These are phyloP conservation scores for Dissophora globulifera DNA, from an alignment of 192 early-diverging fungal species.

Conservation along the genomic window DNA sequence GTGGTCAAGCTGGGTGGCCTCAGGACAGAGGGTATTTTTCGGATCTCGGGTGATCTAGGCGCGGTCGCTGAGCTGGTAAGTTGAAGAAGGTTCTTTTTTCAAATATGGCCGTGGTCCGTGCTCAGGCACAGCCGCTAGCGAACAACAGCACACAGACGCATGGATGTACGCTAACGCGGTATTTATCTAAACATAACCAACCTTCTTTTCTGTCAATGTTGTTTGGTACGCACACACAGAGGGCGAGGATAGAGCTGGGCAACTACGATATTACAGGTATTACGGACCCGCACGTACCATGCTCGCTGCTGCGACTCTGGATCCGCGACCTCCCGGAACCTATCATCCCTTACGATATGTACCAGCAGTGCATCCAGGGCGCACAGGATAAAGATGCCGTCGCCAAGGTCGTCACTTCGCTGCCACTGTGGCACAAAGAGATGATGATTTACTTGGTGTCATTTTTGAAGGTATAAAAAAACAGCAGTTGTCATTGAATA, in stretches of 20 bases:
- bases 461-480: conserved; percentile 86
- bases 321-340: conserved; percentile 93
- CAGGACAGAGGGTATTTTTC: conserved; percentile 92
- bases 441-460: conserved; percentile 83
- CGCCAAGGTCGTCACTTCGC: conserved; percentile 56
- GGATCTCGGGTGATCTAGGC: conserved; percentile 94
- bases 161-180: too few relatives aligned
- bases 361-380: conserved; percentile 80
- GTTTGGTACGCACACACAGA: conserved; percentile 45
- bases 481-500: too few relatives aligned
- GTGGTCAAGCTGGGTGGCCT: conserved; percentile 83
- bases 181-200: neutral
- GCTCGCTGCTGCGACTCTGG: conserved; percentile 93
- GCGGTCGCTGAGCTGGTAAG: conserved; percentile 77
- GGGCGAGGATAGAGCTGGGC: conserved; percentile 85
- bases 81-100: neutral
- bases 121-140: conserved; percentile 1
- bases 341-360: conserved; percentile 83
- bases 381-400: conserved; percentile 64
- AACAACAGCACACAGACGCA: neutral
- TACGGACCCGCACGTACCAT: conserved; percentile 92
- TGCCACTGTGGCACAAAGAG: conserved; percentile 71
- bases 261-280: conserved; percentile 76
- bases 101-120: conserved; percentile 13
- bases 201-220: neutral